Conservation (phyloP, 140 eudicot species). For the Flaveria floridana region DNA sequence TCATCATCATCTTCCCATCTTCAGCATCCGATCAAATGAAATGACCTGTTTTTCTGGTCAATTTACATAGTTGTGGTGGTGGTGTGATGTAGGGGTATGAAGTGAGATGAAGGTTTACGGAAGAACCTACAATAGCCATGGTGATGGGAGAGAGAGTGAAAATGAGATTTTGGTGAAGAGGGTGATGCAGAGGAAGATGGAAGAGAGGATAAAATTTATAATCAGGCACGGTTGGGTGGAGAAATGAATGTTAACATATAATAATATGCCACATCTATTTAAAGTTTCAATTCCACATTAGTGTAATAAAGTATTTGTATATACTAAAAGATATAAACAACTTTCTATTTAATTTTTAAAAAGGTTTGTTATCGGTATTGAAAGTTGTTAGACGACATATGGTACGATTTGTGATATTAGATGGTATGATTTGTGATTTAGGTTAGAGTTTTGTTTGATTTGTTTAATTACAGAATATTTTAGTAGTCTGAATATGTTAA, state of each 20-base stretch:
- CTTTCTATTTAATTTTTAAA: not conserved
- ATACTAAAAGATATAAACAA: not conserved
- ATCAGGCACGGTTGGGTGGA: slow-evolving; percentile 39
- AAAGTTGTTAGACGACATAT: not conserved
- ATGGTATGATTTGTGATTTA: no score
- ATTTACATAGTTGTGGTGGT: slow-evolving; percentile 23
- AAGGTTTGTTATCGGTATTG: not conserved
- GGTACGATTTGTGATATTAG: no score
- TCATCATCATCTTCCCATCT: no score
- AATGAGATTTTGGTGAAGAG: not conserved
- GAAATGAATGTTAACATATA: slow-evolving; percentile 35
- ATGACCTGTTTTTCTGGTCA: slow-evolving; percentile 36
- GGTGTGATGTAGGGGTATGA: slow-evolving; percentile 20
- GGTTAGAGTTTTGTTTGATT: no score
- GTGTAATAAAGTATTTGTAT: not conserved
- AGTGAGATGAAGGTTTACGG: slow-evolving; percentile 32
- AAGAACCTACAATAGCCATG: slow-evolving; percentile 31
- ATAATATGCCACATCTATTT: slow-evolving; percentile 18
- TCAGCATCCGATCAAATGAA: not conserved
- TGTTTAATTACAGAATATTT: no score
- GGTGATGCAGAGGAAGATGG: slow-evolving; percentile 28
- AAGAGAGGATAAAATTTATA: slow-evolving; percentile 42
- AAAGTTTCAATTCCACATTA: slow-evolving; percentile 1
- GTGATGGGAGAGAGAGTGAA: not conserved
- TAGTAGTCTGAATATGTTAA: no score